Evolutionary conservation across 331 rosid genomes (phyloP), one percentile per base, ranked within the genome.

Genomic region (Saraca asoca): DNA sequence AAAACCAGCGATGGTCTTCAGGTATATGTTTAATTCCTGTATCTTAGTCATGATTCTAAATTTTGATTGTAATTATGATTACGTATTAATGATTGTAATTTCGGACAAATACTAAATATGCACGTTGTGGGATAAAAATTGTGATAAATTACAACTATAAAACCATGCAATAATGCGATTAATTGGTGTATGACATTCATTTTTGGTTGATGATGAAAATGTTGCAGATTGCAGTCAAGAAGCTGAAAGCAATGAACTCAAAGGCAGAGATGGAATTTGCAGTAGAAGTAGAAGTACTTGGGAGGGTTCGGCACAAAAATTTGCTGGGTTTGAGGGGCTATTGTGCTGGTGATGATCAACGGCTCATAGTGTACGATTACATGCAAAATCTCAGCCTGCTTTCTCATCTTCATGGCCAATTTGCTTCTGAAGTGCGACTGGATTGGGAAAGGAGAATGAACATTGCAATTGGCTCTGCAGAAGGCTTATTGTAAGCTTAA

Each of bases 191-290:
- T 24, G 3, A 24, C 1, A 24, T 24, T 24, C 3, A 24, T 37
- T 37, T 37, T 37, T 38, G 42, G 42, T 38, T 6, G 42, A 9
- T 39, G 43, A 7, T 8, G 11, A 1, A 7, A 8, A 55, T 35
- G 15, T 64, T 69, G 61, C 59, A 93, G 96, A 87, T 93, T 69
- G 96, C 98, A 1, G 95, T 93, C 73, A 93, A 93, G 85, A 89
- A 93, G 76, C 81, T 93, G 81, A 89, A 89, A 77, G 86, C 91
- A 38, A 89, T 93, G 95, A 93, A 75, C 77, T 87, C 89, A 6
- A 89, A 93, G 68, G 96, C 94, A n/a, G 94, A 93, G 78, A 93
- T 89, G 98, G 98, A 93, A 71, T 93, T 93, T 46, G 95, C 98
- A 1, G 98, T 89, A 7, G 98, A 93, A 79, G 98, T 89, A 2